A percentile compares a stretch with the other conserved stretches of the same genome.
phyloP scores from a whole-genome alignment of 2,329 filamentous ascomycete genomes.

The Samsoniella hepiali region DNA sequence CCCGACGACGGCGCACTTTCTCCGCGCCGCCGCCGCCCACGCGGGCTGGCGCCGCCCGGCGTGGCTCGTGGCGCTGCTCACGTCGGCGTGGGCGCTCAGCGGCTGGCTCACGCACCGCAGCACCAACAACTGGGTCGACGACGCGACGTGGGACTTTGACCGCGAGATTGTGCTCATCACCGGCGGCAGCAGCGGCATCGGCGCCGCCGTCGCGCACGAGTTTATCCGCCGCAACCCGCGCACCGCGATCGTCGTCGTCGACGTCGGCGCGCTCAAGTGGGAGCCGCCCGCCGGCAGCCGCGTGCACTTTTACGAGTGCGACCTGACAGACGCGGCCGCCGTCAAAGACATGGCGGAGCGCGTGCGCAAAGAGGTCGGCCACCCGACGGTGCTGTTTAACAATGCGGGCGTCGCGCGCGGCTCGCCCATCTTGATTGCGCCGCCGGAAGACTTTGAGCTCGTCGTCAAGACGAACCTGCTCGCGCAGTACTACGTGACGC shows the following conservation, averaged over 20 bases:
- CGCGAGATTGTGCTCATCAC: conserved; percentile 39
- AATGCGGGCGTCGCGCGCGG: conserved; percentile 34
- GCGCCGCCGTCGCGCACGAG: conserved; percentile 31
- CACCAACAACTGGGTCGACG: conserved; percentile 28
- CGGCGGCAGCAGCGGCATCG: conserved; percentile 40
- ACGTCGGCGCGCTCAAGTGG: conserved; percentile 33
- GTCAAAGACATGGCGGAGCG: conserved; percentile 29
- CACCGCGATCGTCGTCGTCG: conserved; percentile 33
- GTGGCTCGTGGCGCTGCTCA: conserved; percentile 19
- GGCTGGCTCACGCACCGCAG: conserved; percentile 25
- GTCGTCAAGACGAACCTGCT: conserved; percentile 48
- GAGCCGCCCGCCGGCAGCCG: conserved; percentile 21
- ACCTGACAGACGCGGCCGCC: conserved; percentile 32
- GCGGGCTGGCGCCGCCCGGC: conserved; percentile 8
- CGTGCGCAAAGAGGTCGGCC: conserved; percentile 33
- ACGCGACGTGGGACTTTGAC: conserved; percentile 31
- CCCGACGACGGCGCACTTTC: conserved; percentile 1
- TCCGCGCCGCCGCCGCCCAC: not conserved
- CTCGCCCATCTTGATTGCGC: conserved; percentile 29
- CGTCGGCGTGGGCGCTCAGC: conserved; percentile 24
- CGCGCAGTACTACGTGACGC: conserved; percentile 54
- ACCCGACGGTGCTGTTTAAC: conserved; percentile 37
- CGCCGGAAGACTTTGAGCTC: conserved; percentile 29
- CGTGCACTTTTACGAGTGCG: conserved; percentile 34
- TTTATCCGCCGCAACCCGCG: conserved; percentile 26